Evolutionary conservation across 1,284 basidiomycete genomes (phyloP).

Genomic region (Anthracocystis walkeri): DNA sequence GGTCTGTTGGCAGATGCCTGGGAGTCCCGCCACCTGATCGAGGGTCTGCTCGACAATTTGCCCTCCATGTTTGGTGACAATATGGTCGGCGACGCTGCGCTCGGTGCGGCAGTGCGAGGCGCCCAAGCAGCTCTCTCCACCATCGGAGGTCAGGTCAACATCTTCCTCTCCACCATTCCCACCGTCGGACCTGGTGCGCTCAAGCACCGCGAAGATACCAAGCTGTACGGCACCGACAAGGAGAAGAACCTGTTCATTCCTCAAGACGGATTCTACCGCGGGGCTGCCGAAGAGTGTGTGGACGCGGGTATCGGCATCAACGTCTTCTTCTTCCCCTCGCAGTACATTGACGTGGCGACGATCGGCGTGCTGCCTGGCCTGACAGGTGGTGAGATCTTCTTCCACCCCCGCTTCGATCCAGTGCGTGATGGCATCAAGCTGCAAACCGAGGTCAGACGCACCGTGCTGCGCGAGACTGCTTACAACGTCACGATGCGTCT

Average conservation of each 20-base stretch:
- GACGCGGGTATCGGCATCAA: conserved; percentile 91
- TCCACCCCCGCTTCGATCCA: conserved; percentile 88
- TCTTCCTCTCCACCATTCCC: conserved; percentile 84
- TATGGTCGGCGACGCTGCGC: conserved; percentile 75
- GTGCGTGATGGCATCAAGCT: conserved; percentile 78
- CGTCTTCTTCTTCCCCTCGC: conserved; percentile 85
- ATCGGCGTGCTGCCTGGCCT: conserved; percentile 77
- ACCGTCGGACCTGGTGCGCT: conserved; percentile 81
- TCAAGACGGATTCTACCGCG: conserved; percentile 81
- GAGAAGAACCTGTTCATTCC: conserved; percentile 84
- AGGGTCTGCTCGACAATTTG: conserved; percentile 77
- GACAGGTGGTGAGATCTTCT: conserved; percentile 93
- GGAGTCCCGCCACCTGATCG: conserved; percentile 77
- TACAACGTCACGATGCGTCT: conserved; percentile 86
- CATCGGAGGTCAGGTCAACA: conserved; percentile 85
- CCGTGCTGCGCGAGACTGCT: conserved; percentile 80
- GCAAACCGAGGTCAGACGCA: conserved; percentile 79
- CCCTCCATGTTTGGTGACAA: conserved; percentile 77
- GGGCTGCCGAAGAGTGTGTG: conserved; percentile 86
- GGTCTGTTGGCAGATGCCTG: conserved; percentile 84
- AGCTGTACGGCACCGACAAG: conserved; percentile 87
- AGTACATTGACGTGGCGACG: conserved; percentile 87
- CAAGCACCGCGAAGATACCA: conserved; percentile 76
- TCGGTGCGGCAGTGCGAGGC: conserved; percentile 79
- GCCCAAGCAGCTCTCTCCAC: conserved; percentile 79